Evolutionary conservation across 2,329 filamentous ascomycete species (phyloP).

Genomic region (Fusarium sp.): DNA sequence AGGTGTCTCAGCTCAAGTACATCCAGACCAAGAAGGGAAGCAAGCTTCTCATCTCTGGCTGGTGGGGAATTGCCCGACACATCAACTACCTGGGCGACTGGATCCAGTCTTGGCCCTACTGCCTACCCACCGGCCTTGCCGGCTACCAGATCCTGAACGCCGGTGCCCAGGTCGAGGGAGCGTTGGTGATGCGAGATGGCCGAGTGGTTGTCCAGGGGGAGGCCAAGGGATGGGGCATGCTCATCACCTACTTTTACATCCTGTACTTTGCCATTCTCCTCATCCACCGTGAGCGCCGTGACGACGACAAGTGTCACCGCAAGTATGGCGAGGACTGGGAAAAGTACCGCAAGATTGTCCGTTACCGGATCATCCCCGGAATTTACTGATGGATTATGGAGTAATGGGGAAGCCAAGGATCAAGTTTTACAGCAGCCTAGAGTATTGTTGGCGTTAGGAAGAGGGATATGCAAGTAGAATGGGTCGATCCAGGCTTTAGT

Average conservation of each 20-base stretch:
- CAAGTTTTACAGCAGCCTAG: neutral
- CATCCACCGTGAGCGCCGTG: slow-evolving; percentile 85
- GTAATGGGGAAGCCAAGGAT: neutral
- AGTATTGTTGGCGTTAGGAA: neutral
- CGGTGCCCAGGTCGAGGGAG: slow-evolving; percentile 62
- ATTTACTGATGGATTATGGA: slow-evolving; percentile 72
- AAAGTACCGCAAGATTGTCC: slow-evolving; percentile 85
- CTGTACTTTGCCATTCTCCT: slow-evolving; percentile 90
- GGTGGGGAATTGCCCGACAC: slow-evolving; percentile 93
- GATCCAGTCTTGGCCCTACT: slow-evolving; percentile 93
- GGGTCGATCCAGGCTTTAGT: slow-evolving; percentile 12
- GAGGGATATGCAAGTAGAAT: slow-evolving; percentile 5
- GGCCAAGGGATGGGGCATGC: slow-evolving; percentile 84
- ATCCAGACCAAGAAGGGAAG: slow-evolving; percentile 88
- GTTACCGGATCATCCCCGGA: slow-evolving; percentile 84
- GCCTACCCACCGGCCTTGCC: slow-evolving; percentile 84
- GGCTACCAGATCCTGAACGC: slow-evolving; percentile 79
- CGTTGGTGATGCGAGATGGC: slow-evolving; percentile 69
- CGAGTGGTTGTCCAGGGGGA: slow-evolving; percentile 77
- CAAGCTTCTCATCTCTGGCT: slow-evolving; percentile 84
- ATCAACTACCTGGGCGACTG: slow-evolving; percentile 98
- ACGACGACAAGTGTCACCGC: slow-evolving; percentile 89
- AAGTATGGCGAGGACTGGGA: slow-evolving; percentile 97
- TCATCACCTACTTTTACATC: slow-evolving; percentile 95
- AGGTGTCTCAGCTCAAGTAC: slow-evolving; percentile 82